Evolutionary conservation across 441 rosid genomes (phyloP), one percentile per base, ranked within the genome.

Genomic region (Pelargonium citronellum): DNA sequence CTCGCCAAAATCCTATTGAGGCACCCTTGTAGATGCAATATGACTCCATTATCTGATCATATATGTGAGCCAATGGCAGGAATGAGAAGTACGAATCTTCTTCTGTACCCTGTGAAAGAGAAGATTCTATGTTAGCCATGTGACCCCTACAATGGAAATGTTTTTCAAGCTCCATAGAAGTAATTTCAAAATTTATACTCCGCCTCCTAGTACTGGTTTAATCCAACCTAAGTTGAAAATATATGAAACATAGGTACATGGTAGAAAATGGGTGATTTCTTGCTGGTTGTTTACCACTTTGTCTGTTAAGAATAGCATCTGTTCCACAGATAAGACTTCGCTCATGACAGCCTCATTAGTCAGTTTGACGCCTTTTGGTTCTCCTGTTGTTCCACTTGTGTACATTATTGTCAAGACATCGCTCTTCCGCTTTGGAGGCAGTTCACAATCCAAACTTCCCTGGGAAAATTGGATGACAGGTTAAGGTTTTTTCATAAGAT

Each of bases 371-470:
- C 99, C 99, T 83, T 94, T 94, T 0, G 97, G 97, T 66, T 91
- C 99, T 71, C 99, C 97, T 11, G 97, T 91, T 68, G 97, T 94
- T n/a, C n/a, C n/a, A n/a, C n/a, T n/a, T n/a, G n/a, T n/a, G n/a
- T n/a, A n/a, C n/a, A n/a, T n/a, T n/a, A 94, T 94, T 13, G 92
- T 90, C 80, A 93, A 90, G 27, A 91, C 79, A 70, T 89, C 86
- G 2, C 87, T 83, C 75, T 82, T 91, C 68, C 80, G 76, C 80
- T 89, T 91, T 13, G 69, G 79, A 12, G 98, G 94, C 16, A 91
- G 77, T 61, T 87, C 83, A 49, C 83, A 69, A 51, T 88, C 84
- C 63, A 78, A 73, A 74, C 82, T 83, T 74, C 89, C 96, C 97
- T 94, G 79, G 15, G 5, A 11, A 68, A 46, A 58, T n/a, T n/a